Evolutionary conservation across 2,329 filamentous ascomycete species (phyloP), one percentile per base, ranked within the genome.

Genomic region (Ophiosphaerella korrae): DNA sequence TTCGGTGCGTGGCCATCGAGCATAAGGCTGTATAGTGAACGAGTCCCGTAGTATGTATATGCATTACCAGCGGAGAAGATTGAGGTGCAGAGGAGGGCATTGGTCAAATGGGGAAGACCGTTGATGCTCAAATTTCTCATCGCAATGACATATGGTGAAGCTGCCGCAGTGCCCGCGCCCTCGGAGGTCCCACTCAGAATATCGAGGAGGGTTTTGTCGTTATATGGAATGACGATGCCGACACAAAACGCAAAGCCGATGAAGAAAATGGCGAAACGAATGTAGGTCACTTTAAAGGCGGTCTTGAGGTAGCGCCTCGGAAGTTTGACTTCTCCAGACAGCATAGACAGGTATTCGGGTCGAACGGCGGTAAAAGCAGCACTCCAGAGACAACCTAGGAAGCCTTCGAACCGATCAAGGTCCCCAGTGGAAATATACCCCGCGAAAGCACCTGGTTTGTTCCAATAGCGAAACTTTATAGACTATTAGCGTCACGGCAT

Each of bases 151-250:
- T 85, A 86, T 2, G 84, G 84, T 24, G 84, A 86, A 0, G 82
- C 82, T 8, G 81, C 80, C 7, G 82, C 84, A 40, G 64, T 65
- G 33, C 64, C 70, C 16, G 63, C 58, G 21, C 55, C 63, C 11
- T 88, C 89, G 7, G 90, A 77, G 43, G 18, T 52, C 29, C 58
- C 60, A 14, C n/a, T 58, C 40, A 68, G 41, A 16, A 70, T 59
- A 0, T 84, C 88, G 23, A 90, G 76, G 49, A 88, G 88, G 8
- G 88, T 90, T 12, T 89, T 75, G 26, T 92, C 84, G 58, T 91
- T 84, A 53, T 86, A 84, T 0, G 88, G 88, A 18, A 75, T 53
- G 24, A 77, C 70, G 24, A 79, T 74, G 21, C 78, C 77, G 9
- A 77, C 72, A 52, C 72, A 75, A 13, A 80, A 63, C 5, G 77